Evolutionary conservation across 371 early-diverging fungal species (phyloP), one percentile per base, ranked within the genome.

Genomic region (Dentiscutata heterogama): DNA sequence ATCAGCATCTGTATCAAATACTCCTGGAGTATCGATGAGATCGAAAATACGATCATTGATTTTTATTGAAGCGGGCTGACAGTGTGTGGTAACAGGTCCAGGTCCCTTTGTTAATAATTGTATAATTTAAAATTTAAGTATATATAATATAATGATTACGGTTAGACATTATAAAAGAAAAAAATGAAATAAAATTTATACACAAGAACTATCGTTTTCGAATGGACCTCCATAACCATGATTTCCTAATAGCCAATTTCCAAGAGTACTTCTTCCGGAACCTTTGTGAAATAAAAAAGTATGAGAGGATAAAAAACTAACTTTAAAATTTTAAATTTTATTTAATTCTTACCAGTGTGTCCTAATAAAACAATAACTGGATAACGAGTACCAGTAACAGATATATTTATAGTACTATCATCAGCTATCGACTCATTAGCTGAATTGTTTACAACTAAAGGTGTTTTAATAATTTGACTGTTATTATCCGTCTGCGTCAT

Each of bases 21-120:
- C n/a, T 10, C 79, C 79, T 65, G 79, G 79, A 0, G 79, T 78
- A 67, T 78, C 79, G 8, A 64, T 46, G 22, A 78, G 22, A 8
- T 39, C 29, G 25, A 27, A 78, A 18, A 25, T 50, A 16, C 29
- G 53, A 65, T 67, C 51, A 65, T 53, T 20, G 20, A 78, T 78
- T 25, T 46, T 51, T 4, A 78, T 7, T 42, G 20, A 29, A 20
- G 20, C 20, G 2, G 67, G 22, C 51, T 65, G 20, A 56, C 56
- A 56, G 7, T 4, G 14, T 0, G 14, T 56, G 56, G 56, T 56
- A 56, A 67, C 35, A 35, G 11, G 2, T 14, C 3, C 35, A 35
- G 11, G 2, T 14, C 3, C 1, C 35, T 35, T 20, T 35, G n/a
- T 20, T 35, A 68, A 16, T 20, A 6, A 29, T 29, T 0, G 20